Conservation (phyloP, 176 grass and related monocot genomes). For the Zoysia pacifica region DNA sequence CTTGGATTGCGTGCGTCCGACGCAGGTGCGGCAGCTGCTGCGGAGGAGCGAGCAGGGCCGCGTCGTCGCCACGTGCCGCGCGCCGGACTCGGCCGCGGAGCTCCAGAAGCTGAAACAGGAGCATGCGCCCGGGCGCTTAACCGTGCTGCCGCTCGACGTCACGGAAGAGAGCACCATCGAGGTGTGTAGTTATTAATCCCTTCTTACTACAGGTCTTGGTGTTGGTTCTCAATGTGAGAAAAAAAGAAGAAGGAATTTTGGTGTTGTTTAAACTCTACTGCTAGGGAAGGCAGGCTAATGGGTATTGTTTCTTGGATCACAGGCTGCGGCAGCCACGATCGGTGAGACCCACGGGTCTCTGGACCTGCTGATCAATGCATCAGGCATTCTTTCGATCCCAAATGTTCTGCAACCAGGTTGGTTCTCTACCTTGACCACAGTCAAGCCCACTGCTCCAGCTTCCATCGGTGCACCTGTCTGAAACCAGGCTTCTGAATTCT, state of each 20-base stretch:
- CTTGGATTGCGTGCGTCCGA: not conserved
- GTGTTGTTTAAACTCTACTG: not conserved
- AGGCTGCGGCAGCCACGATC: conserved; percentile 63
- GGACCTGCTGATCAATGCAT: conserved; percentile 77
- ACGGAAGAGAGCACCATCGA: conserved; percentile 78
- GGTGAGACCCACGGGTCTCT: conserved; percentile 61
- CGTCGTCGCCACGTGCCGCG: conserved; percentile 76
- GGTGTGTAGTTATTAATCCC: conserved; percentile 22
- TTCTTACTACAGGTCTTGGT: not conserved
- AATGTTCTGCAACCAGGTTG: conserved; percentile 77
- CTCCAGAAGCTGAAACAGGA: conserved; percentile 58
- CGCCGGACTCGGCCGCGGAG: conserved; percentile 51
- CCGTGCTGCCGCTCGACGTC: conserved; percentile 74
- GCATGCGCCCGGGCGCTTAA: conserved; percentile 52
- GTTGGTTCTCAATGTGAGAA: not conserved
- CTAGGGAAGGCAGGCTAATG: not conserved
- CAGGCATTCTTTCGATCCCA: conserved; percentile 78
- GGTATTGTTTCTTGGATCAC: conserved; percentile 8
- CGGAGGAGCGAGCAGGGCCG: conserved; percentile 46
- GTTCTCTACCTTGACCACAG: not conserved
- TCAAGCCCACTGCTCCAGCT: not conserved
- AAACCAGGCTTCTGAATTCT: not conserved
- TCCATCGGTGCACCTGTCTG: not conserved
- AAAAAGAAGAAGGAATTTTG: not conserved
- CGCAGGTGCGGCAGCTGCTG: conserved; percentile 82